These are phyloP conservation scores for Cinnamomum chago DNA, from an alignment of 164 flowering plant genomes.

Conservation along the genomic window DNA sequence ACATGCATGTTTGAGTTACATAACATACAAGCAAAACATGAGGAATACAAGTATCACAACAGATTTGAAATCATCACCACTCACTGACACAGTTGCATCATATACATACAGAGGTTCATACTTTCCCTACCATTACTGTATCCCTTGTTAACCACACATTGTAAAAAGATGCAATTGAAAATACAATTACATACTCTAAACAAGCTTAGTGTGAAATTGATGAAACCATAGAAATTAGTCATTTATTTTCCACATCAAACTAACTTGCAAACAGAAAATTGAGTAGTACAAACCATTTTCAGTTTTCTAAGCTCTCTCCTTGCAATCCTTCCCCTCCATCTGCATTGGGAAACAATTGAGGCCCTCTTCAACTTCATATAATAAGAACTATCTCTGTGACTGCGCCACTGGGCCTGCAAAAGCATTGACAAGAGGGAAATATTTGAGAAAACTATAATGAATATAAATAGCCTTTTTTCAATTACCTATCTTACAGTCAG, in stretches of 20 bases:
- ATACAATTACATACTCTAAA: too few relatives aligned
- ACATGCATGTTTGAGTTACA: too few relatives aligned
- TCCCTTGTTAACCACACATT: too few relatives aligned
- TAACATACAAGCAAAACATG: too few relatives aligned
- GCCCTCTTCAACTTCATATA: constrained; percentile 56
- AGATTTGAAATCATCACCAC: too few relatives aligned
- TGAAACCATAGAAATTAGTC: background rate
- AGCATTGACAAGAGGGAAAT: background rate
- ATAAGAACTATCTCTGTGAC: constrained; percentile 45
- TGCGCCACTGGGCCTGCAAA: constrained; percentile 68
- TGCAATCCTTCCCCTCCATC: constrained; percentile 61
- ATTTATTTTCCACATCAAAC: background rate
- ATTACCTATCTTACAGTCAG: background rate
- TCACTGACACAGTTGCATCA: too few relatives aligned
- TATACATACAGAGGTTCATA: too few relatives aligned
- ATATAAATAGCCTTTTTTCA: background rate
- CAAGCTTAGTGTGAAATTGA: background rate
- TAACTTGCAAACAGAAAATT: background rate
- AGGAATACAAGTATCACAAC: too few relatives aligned
- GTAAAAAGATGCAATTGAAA: too few relatives aligned
- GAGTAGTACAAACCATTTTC: constrained; percentile 41
- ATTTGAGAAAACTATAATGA: background rate
- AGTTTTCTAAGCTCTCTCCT: constrained; percentile 48
- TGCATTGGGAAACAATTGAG: constrained; percentile 51
- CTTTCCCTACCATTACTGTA: too few relatives aligned